Percentiles rank a stretch among this genome's conserved stretches.
Evolutionary conservation across 768 basidiomycete species (phyloP).

Genomic region (Trametopsis cervina): DNA sequence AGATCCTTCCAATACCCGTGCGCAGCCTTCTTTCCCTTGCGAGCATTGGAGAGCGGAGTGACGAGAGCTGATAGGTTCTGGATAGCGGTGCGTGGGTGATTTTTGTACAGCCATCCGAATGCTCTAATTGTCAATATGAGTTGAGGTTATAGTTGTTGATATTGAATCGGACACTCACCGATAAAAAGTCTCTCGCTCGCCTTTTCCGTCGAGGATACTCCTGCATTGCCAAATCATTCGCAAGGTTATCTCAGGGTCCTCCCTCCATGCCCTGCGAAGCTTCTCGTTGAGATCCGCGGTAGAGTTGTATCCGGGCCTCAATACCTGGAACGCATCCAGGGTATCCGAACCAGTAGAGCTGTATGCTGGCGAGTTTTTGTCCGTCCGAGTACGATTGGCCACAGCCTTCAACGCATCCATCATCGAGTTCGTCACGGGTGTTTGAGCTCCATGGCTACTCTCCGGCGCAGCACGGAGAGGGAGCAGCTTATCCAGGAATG

Average conservation of each 20-base stretch:
- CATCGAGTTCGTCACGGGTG: no score
- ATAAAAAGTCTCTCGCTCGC: conserved; percentile 56
- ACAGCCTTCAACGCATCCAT: conserved; percentile 45
- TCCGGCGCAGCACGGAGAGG: conserved; percentile 22
- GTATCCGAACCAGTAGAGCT: conserved; percentile 42
- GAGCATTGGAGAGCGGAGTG: conserved; percentile 40
- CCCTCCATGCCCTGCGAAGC: conserved; percentile 47
- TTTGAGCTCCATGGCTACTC: conserved; percentile 33
- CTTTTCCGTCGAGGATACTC: conserved; percentile 67
- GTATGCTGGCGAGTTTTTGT: conserved; percentile 45
- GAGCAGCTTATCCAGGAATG: conserved; percentile 52
- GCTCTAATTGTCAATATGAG: conserved; percentile 27
- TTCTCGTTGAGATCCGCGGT: conserved; percentile 9
- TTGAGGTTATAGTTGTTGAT: neutral
- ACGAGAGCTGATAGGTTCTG: conserved; percentile 49
- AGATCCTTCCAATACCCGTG: conserved; percentile 79
- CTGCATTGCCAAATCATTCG: conserved; percentile 61
- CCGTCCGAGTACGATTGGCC: conserved; percentile 39
- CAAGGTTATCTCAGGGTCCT: conserved; percentile 52
- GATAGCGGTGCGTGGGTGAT: conserved; percentile 67
- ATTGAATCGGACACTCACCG: conserved; percentile 24
- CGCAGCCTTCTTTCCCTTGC: conserved; percentile 17
- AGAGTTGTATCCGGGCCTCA: conserved; percentile 21
- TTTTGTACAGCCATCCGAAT: conserved; percentile 61
- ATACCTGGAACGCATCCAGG: conserved; percentile 50